phyloP scores from a whole-genome alignment of 2,329 filamentous ascomycete genomes.

The Pseudopyrenochaeta lycopersici region DNA sequence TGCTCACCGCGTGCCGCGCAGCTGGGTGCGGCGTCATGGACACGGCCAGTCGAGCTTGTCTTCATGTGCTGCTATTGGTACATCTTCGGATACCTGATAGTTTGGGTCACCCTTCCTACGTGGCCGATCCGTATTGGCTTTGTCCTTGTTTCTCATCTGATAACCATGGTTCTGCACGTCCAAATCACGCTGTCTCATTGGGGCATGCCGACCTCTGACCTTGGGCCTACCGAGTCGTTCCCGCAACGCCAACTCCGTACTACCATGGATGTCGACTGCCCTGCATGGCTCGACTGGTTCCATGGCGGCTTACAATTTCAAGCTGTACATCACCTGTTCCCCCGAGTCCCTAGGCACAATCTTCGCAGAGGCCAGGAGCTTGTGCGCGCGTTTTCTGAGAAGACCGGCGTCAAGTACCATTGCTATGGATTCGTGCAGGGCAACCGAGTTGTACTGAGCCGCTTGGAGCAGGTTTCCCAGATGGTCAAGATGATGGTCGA shows the following conservation, averaged over 20 bases:
- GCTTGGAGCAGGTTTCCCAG: conserved; percentile 79
- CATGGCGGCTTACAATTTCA: conserved; percentile 92
- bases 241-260: conserved; percentile 90
- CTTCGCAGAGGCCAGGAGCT: conserved; percentile 77
- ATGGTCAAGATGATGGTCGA: conserved; percentile 69
- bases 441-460: conserved; percentile 80
- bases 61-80: conserved; percentile 85
- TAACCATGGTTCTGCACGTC: conserved; percentile 82
- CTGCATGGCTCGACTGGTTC: conserved; percentile 86
- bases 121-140: conserved; percentile 75
- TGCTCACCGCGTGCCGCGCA: conserved; percentile 74
- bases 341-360: conserved; percentile 85
- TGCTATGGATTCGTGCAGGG: conserved; percentile 86
- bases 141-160: conserved; percentile 80
- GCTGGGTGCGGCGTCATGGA: conserved; percentile 83
- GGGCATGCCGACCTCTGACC: conserved; percentile 88
- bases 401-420: conserved; percentile 84
- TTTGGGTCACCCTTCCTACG: conserved; percentile 77
- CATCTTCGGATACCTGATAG: conserved; percentile 84
- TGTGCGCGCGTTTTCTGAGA: conserved; percentile 81
- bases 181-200: conserved; percentile 94
- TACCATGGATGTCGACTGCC: conserved; percentile 93
- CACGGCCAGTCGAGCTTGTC: conserved; percentile 78
- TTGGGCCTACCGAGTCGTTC: conserved; percentile 86
- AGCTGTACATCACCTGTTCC: conserved; percentile 86